phyloP scores from a whole-genome alignment of 2,329 filamentous ascomycete species.

The Endoconidiophora laricicola region DNA sequence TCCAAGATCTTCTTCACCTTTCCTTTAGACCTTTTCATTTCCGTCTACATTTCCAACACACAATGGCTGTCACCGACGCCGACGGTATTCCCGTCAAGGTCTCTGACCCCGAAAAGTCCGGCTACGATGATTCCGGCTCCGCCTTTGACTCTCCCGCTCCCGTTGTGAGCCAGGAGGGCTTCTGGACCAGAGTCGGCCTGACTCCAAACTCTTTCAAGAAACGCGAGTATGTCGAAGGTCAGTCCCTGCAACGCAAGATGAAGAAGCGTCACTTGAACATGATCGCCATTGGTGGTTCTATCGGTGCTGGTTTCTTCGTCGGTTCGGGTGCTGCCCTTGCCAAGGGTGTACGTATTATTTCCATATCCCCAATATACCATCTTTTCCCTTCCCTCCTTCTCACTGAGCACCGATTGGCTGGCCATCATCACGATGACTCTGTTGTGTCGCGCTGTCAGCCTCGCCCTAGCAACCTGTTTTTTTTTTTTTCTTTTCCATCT shows the following conservation, averaged over 20 bases:
- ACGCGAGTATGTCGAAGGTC: constrained; percentile 20
- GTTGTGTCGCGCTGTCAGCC: neutral
- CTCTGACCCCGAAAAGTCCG: constrained; percentile 12
- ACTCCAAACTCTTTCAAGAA: constrained; percentile 24
- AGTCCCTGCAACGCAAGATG: constrained; percentile 30
- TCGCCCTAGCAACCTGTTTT: neutral
- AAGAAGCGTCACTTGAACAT: constrained; percentile 43
- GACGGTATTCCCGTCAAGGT: constrained; percentile 4
- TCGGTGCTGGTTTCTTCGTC: constrained; percentile 47
- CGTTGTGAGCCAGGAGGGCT: constrained; percentile 18
- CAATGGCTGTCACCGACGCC: constrained; percentile 6
- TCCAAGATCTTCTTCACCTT: neutral
- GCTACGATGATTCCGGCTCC: constrained; percentile 9
- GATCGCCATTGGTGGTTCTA: constrained; percentile 45
- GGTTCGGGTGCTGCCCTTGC: constrained; percentile 38
- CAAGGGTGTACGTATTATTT: constrained; percentile 27
- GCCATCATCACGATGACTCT: neutral
- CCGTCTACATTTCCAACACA: neutral
- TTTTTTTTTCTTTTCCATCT: neutral
- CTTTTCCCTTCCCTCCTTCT: neutral
- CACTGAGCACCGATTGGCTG: neutral
- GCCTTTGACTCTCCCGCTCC: neutral
- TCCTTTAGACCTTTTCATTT: neutral
- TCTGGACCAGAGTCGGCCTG: constrained; percentile 23
- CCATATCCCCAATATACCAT: neutral